Evolutionary conservation across 208 protist genomes (phyloP), one percentile per base, ranked within the genome.

Genomic region (Entamoeba histolytica): DNA sequence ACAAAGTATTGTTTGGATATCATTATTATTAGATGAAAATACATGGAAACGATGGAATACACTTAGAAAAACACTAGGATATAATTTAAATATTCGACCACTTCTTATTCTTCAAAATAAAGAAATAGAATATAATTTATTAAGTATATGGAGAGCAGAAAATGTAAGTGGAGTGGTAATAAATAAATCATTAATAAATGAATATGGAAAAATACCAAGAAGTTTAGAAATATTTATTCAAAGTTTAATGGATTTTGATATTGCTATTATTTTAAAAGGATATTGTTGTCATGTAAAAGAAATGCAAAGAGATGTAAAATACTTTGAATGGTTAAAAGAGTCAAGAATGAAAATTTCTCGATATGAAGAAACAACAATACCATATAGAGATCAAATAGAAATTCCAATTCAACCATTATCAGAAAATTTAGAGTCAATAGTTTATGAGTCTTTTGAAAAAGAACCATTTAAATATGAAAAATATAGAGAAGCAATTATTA

Each of bases 401-500:
- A 23, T 50, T 28, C 92, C 39, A 35, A 49, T 52, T 28, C 92
- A 93, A 93, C 92, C 92, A 55, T n/a, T 93, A 10, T 19, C 35
- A 55, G 17, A 51, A 8, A 47, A 93, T 93, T 28, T 93, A 5
- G 35, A 14, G 1, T 55, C 35, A 23, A 17, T 91, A n/a, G 17
- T 93, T 23, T 93, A 93, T 93, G 35, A 49, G 8, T 28, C 14
- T 35, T 57, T 93, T 51, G 92, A 93, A 93, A 51, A 52, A 23
- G 92, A 93, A 17, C 35, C 49, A 93, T 35, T 51, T n/a, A 93
- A 93, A 93, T 93, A 93, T n/a, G 4, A 15, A 52, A 51, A 55
- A 19, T 93, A 93, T 93, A 7, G 44, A 49, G 49, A 57, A n/a
- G 92, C 92, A 23, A 23, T 93, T 47, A 91, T 35, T 35, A 44